A percentile compares a stretch with the other conserved stretches of the same genome.
Evolutionary conservation across 306 rosid genomes (phyloP).

Genomic region (Hylodesmum podocarpum): DNA sequence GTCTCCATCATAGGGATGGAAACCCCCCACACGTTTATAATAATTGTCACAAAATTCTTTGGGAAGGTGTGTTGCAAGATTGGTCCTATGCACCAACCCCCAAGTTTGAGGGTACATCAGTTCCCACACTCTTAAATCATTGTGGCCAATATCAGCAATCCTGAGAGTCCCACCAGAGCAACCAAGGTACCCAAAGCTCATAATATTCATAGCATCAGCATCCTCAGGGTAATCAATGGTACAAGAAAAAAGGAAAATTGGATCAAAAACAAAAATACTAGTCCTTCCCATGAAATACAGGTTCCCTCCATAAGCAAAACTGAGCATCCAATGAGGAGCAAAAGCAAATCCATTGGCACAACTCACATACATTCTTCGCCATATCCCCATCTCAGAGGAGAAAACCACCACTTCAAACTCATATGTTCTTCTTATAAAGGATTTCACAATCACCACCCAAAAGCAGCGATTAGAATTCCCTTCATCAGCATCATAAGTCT

Average conservation of each 20-base stretch:
- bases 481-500: background rate
- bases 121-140: background rate
- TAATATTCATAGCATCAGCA: background rate
- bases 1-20: constrained; percentile 33
- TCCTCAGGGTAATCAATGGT: background rate
- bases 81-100: constrained; percentile 5
- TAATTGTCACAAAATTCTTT: constrained; percentile 2
- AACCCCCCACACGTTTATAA: constrained; percentile 24
- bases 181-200: background rate
- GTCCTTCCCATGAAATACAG: background rate
- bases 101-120: background rate
- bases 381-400: background rate
- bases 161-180: background rate
- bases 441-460: background rate
- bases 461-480: background rate
- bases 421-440: background rate
- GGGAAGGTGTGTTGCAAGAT: background rate
- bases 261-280: background rate
- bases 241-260: background rate
- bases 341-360: background rate
- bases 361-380: background rate
- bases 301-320: background rate
- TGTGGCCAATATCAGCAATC: background rate
- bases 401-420: background rate
- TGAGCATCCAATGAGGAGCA: background rate